phyloP scores from a whole-genome alignment of 257 asterid species.

The Orobanche coerulescens region DNA sequence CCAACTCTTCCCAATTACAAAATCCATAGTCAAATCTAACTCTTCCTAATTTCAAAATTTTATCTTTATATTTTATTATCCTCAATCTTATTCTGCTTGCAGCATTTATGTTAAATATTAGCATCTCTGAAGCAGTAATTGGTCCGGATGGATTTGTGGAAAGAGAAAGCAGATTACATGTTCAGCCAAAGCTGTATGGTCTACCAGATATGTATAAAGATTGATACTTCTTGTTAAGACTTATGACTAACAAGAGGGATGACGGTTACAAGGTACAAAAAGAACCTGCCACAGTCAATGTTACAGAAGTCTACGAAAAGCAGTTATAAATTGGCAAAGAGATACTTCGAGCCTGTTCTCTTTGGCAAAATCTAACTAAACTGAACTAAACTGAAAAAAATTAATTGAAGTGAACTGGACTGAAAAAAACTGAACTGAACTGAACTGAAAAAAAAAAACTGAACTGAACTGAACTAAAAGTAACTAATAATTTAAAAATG shows the following conservation, averaged over 20 bases:
- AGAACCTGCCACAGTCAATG: background rate
- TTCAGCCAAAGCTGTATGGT: background rate
- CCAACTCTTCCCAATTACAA: background rate
- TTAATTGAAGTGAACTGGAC: too few relatives aligned
- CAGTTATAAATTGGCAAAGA: constrained; percentile 1
- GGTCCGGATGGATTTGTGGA: background rate
- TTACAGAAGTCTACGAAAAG: background rate
- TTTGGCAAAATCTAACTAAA: too few relatives aligned
- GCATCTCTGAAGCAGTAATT: background rate
- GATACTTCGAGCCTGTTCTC: too few relatives aligned
- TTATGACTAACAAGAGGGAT: background rate
- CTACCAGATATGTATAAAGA: background rate
- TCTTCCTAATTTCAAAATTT: background rate
- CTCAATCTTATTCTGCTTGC: background rate
- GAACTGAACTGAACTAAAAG: too few relatives aligned
- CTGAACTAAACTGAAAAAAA: too few relatives aligned
- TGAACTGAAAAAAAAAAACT: too few relatives aligned
- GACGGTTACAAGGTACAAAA: background rate
- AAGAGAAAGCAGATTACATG: background rate
- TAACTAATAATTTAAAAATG: too few relatives aligned
- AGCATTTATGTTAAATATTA: background rate
- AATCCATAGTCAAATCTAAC: background rate
- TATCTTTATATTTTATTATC: background rate
- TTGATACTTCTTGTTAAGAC: background rate
- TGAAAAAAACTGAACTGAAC: too few relatives aligned